These are phyloP conservation scores for Mimosa bimucronata DNA, from an alignment of 306 rosid species.

Conservation along the genomic window DNA sequence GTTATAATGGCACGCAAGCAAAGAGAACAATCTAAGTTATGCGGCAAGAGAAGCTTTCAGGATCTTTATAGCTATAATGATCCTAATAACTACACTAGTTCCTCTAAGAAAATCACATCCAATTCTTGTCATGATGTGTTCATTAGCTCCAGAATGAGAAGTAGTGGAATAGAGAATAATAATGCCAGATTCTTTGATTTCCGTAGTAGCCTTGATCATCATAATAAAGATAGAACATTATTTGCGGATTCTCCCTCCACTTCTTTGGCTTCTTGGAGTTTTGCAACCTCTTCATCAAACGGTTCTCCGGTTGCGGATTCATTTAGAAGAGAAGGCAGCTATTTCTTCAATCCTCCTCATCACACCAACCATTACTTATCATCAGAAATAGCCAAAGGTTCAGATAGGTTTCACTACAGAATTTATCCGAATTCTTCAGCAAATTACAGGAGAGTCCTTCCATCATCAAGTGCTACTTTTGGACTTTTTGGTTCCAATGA, in stretches of 20 bases:
- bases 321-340: slow-evolving; percentile 36
- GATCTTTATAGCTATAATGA: slow-evolving; percentile 27
- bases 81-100: not conserved
- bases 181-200: slow-evolving; percentile 39
- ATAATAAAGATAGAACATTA: slow-evolving; percentile 34
- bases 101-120: slow-evolving; percentile 29
- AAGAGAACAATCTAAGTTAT: slow-evolving; percentile 59
- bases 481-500: slow-evolving; percentile 27
- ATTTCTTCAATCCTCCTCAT: slow-evolving; percentile 16
- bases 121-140: slow-evolving; percentile 16
- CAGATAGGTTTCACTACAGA: slow-evolving; percentile 30
- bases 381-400: slow-evolving; percentile 34
- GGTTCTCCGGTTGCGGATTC: slow-evolving; percentile 21
- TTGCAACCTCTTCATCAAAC: slow-evolving; percentile 36
- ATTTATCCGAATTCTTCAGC: slow-evolving; percentile 36
- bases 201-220: slow-evolving; percentile 28
- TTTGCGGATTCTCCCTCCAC: slow-evolving; percentile 20
- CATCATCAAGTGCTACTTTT: slow-evolving; percentile 36
- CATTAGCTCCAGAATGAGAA: slow-evolving; percentile 27
- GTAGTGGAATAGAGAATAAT: slow-evolving; percentile 20
- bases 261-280: slow-evolving; percentile 47
- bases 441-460: slow-evolving; percentile 37
- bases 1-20: slow-evolving; percentile 68
- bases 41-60: slow-evolving; percentile 49
- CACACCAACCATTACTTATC: slow-evolving; percentile 23